A percentile compares a stretch with the other conserved stretches of the same genome.
Conservation (phyloP, 352 stramenopile species). For the Pythium aphanidermatum region DNA sequence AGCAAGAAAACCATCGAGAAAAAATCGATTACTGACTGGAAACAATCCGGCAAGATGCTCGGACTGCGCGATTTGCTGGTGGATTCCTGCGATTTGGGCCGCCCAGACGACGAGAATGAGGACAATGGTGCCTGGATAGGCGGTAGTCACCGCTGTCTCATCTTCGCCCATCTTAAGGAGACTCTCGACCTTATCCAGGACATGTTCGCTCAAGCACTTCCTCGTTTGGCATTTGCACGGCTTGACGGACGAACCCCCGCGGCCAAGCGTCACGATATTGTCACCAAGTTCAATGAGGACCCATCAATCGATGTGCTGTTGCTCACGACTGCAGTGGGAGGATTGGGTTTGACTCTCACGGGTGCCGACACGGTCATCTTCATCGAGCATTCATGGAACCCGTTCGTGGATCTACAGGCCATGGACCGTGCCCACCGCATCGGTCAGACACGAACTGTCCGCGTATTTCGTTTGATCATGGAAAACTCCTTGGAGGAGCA, state of each 20-base stretch:
- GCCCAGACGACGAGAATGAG: slow-evolving; percentile 4
- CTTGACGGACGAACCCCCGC: slow-evolving; percentile 89
- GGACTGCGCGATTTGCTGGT: slow-evolving; percentile 73
- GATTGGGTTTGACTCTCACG: slow-evolving; percentile 95
- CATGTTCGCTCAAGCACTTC: slow-evolving; percentile 72
- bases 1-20: slow-evolving; percentile 26
- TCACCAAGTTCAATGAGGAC: slow-evolving; percentile 92
- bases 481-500: slow-evolving; percentile 68
- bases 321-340: slow-evolving; percentile 93
- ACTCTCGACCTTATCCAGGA: slow-evolving; percentile 93
- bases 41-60: slow-evolving; percentile 90
- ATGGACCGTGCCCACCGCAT: slow-evolving; percentile 85
- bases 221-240: slow-evolving; percentile 74
- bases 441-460: slow-evolving; percentile 60
- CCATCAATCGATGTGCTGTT: slow-evolving; percentile 91
- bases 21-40: slow-evolving; percentile 33
- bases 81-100: slow-evolving; percentile 53
- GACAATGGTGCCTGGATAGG: slow-evolving; percentile 16
- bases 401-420: slow-evolving; percentile 93
- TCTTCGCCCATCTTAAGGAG: slow-evolving; percentile 94
- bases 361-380: slow-evolving; percentile 97
- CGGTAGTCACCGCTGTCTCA: slow-evolving; percentile 88
- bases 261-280: slow-evolving; percentile 67
- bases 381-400: slow-evolving; percentile 98
- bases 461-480: slow-evolving; percentile 78